A percentile compares a stretch with the other conserved stretches of the same genome.
Conservation (phyloP, 306 rosid genomes). For the Vicia faba region DNA sequence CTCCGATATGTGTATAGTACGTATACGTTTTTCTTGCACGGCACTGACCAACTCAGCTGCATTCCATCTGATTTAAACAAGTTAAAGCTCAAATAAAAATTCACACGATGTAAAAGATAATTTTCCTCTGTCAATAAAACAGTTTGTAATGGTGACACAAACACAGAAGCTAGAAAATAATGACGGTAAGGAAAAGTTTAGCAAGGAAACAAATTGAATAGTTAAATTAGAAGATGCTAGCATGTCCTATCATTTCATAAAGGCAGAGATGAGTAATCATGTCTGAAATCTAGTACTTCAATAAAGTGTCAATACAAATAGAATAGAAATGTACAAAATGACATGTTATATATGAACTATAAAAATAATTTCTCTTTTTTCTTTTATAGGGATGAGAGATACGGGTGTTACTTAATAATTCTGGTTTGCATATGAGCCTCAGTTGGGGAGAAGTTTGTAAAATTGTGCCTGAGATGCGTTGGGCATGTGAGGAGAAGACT, state of each 20-base stretch:
- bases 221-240: conserved; percentile 9
- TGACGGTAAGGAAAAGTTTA: neutral
- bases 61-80: conserved; percentile 65
- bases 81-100: conserved; percentile 33
- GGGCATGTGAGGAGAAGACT: conserved; percentile 23
- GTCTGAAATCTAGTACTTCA: conserved; percentile 24
- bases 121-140: conserved; percentile 15
- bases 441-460: conserved; percentile 2
- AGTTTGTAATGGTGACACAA: conserved; percentile 18
- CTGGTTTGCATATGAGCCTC: conserved; percentile 19
- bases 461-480: conserved; percentile 1
- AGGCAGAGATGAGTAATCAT: conserved; percentile 6
- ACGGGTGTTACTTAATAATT: conserved; percentile 13
- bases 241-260: conserved; percentile 16
- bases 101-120: conserved; percentile 34
- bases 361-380: neutral
- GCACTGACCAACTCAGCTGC: conserved; percentile 56
- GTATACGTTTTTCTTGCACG: conserved; percentile 43
- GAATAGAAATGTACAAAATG: conserved; percentile 25
- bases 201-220: conserved; percentile 11
- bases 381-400: neutral
- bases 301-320: conserved; percentile 3
- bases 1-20: conserved; percentile 53
- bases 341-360: conserved; percentile 3
- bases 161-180: conserved; percentile 12